Base-by-base conservation (phyloP, 2,329 filamentous ascomycete species). In the Ascochyta pisi region DNA sequence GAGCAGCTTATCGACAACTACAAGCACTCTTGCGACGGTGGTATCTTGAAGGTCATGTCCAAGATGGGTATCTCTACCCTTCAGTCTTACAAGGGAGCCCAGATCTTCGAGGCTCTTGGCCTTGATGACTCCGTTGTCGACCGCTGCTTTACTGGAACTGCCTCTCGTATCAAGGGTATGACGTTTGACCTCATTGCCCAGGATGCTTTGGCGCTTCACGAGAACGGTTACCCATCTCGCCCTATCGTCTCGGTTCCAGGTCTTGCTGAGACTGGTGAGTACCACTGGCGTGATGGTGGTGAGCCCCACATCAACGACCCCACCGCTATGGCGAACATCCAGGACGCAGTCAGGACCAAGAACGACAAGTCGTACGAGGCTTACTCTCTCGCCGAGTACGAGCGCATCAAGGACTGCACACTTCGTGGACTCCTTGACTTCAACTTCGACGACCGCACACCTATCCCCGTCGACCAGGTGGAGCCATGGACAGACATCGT, bases 21-120 rank as follows among this genome's bases (percentile, higher is more conserved):
- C 84, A 96, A 96, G 81, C 91, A 96, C 77, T 97, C 94, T 60
- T 94, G 91, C 69, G 93, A 97, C 66, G 94, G 94, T 71, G 94
- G 94, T 80, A 96, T 98, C 62, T 83, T 98, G 62, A 98, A 98
- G 79, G 94, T 98, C 75, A 98, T 98, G 94, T 95, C 90, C 77
- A 98, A 98, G 83, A 98, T 98, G 94, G 94, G 94, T 81, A 98
- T 98, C 63, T 97, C 94, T 6, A 98, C 94, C 29, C 83, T 98
- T 41, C 92, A 94, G 71, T 94, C 90, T 65, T 98, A 98, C 83
- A 98, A 98, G 83, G 94, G 94, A 73, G 94, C 94, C 52, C 94
- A 98, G 81, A 98, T 98, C 63, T 98, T 97, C 67, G 94, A 98
- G 76, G 92, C 93, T 44, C 89, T 98, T 39, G 94, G 94, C 78